Base-by-base conservation (phyloP, 768 basidiomycete species). In the Agaricus sinodeliciosus region DNA sequence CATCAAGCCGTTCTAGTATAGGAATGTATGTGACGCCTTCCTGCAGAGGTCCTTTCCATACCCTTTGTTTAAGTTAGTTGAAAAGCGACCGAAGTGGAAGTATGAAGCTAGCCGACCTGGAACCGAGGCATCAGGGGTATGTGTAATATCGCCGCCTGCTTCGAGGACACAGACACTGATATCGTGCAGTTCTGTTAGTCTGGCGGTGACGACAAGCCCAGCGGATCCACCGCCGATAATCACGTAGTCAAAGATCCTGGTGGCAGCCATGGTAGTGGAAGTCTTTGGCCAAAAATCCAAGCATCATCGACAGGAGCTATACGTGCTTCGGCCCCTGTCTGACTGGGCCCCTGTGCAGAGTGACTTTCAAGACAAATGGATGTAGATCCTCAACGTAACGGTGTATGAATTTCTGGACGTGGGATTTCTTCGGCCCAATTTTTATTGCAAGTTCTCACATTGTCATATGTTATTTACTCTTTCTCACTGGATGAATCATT, bases 91-190 rank as follows among this genome's bases (percentile, higher is more conserved):
- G 13, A 1, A 35, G 13, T 35, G 22, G 34, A 35, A 9, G 9
- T 35, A 9, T 5, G 9, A 15, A 35, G 42, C 4, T 12, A 9
- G 35, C 43, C 5, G 15, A 55, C 54, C 54, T 43, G 54, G 54
- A n/a, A 49, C 19, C 7, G 72, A 62, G 53, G 78, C 74, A 44
- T 78, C 76, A 55, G 78, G 75, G 1, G 68, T 71, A 19, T 65
- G 64, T 13, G 69, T 56, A 2, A 74, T 78, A 12, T 77, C 69
- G 9, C 72, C 75, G 0, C 80, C 80, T 2, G 73, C 79, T 61
- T 82, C 80, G 42, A 82, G 67, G 52, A 80, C 62, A 3, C 80
- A 67, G 0, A 82, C 71, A 9, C 71, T 69, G 39, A 72, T 62
- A 0, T 61, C 55, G 3, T 72, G 57, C 49, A 79, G 67, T 58